A percentile compares a stretch with the other conserved stretches of the same genome.
Conservation (phyloP, 208 protist species). For the Naegleria fowleri region DNA sequence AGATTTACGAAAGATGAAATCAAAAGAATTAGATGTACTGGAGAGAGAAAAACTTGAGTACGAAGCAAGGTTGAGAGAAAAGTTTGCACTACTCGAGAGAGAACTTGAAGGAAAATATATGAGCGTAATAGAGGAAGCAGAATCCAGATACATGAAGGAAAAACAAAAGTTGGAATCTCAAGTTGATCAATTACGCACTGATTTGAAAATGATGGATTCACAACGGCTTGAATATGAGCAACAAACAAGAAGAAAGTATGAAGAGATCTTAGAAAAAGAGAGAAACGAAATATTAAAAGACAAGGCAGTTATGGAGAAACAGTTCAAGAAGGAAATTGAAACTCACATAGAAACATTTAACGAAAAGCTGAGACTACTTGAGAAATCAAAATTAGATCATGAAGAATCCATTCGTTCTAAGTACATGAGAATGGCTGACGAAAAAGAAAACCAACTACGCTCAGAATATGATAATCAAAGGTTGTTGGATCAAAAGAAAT, state of each 20-base stretch:
- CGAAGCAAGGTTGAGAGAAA: slow-evolving; percentile 1
- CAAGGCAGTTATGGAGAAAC: not conserved
- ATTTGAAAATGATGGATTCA: not conserved
- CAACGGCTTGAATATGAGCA: slow-evolving; percentile 18
- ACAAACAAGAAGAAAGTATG: not conserved
- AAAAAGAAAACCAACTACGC: not conserved
- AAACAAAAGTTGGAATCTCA: not conserved
- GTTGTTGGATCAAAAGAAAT: slow-evolving; percentile 10
- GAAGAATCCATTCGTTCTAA: slow-evolving; percentile 9
- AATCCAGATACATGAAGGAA: not conserved
- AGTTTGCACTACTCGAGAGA: not conserved
- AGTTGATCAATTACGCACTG: not conserved
- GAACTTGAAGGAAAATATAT: slow-evolving; percentile 28
- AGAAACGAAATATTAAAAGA: not conserved
- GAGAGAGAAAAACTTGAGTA: slow-evolving; percentile 19
- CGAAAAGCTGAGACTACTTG: not conserved
- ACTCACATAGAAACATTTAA: not conserved
- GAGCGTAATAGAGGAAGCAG: not conserved
- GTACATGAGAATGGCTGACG: not conserved
- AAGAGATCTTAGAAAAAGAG: not conserved
- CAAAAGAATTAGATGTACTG: not conserved
- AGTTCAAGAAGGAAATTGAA: slow-evolving; percentile 19
- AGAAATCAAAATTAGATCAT: slow-evolving; percentile 5
- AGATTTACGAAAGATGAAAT: no score
- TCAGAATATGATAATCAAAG: not conserved